phyloP scores from a whole-genome alignment of 2,329 filamentous ascomycete species.

The Fonsecaea nubica region DNA sequence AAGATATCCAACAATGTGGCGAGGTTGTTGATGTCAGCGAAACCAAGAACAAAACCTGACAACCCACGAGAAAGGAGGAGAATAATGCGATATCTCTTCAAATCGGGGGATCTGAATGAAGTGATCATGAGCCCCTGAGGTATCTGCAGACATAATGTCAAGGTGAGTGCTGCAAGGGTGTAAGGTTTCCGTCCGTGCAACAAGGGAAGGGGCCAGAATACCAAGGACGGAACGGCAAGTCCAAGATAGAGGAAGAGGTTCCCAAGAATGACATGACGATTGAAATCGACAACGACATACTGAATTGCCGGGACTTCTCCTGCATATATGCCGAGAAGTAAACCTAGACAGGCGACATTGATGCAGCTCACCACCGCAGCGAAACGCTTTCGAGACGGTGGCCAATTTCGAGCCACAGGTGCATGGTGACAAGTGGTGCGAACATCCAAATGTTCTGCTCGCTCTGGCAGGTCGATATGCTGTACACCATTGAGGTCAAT shows the following conservation, averaged over 20 bases:
- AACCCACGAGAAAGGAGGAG: slow-evolving; percentile 69
- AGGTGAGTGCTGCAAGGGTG: slow-evolving; percentile 69
- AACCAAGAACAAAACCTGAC: slow-evolving; percentile 73
- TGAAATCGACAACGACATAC: slow-evolving; percentile 73
- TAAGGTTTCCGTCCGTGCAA: slow-evolving; percentile 80
- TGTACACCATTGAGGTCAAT: slow-evolving; percentile 35
- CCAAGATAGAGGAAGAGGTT: slow-evolving; percentile 76
- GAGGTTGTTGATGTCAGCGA: slow-evolving; percentile 79
- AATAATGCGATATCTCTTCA: slow-evolving; percentile 63
- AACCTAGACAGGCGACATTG: slow-evolving; percentile 73
- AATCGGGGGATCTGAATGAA: slow-evolving; percentile 62
- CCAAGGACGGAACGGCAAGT: slow-evolving; percentile 71
- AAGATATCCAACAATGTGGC: slow-evolving; percentile 76
- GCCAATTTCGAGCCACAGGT: slow-evolving; percentile 76
- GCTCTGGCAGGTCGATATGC: slow-evolving; percentile 39
- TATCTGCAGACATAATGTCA: slow-evolving; percentile 76
- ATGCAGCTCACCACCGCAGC: slow-evolving; percentile 73
- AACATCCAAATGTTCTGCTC: slow-evolving; percentile 49
- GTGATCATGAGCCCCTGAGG: slow-evolving; percentile 74
- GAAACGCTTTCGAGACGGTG: slow-evolving; percentile 69
- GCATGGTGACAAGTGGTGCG: slow-evolving; percentile 57
- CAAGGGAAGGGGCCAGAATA: slow-evolving; percentile 74
- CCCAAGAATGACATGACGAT: slow-evolving; percentile 72
- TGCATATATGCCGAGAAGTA: slow-evolving; percentile 76
- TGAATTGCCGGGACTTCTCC: slow-evolving; percentile 80